Evolutionary conservation across 116 monocot genomes (phyloP), one percentile per base, ranked within the genome.

Genomic region (Papilionanthe hybrid): DNA sequence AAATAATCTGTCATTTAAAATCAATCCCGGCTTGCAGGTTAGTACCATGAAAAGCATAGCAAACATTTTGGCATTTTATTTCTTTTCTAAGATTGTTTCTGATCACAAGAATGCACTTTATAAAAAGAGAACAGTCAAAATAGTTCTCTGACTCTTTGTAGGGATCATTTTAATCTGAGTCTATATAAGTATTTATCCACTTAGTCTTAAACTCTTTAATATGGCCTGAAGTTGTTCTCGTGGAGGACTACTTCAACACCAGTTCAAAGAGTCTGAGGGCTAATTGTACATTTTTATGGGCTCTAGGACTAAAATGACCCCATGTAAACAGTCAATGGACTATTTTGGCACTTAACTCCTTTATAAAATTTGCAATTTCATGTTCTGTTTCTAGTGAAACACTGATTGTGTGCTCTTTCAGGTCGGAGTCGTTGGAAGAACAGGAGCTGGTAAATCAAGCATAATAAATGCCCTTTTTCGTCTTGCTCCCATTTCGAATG

Each of bases 381-480:
- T 67, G 28, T 67, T 67, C 67, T 0, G 27, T 67, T 28, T 67
- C 1, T 9, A 27, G 27, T 30, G 15, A 68, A 13, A 37, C 15
- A 37, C 22, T 18, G 32, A 37, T 69, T 69, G 69, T 69, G n/a
- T 69, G 13, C 37, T 15, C 37, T 78, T 45, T 76, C 80, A 97
- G 96, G 90, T 99, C 88, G 99, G 99, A 78, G 85, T 99, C 74
- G 86, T 95, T 80, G 99, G 99, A 81, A 89, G 95, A 80, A 95
- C 95, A 55, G 95, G 98, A 79, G 99, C 95, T 82, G 93, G 99
- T 44, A 99, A 95, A 84, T 99, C 95, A 5, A 99, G 93, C 84
- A 63, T 99, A 37, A 82, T 99, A 72, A 95, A 99, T 93, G 99
- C 93, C 43, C 93, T 99, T 86, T 93, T 99, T 77, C 99, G 93